A percentile compares a stretch with the other conserved stretches of the same genome.
Evolutionary conservation across 2,329 filamentous ascomycete genomes (phyloP).

Genomic region (Aspergillus aculeatus): DNA sequence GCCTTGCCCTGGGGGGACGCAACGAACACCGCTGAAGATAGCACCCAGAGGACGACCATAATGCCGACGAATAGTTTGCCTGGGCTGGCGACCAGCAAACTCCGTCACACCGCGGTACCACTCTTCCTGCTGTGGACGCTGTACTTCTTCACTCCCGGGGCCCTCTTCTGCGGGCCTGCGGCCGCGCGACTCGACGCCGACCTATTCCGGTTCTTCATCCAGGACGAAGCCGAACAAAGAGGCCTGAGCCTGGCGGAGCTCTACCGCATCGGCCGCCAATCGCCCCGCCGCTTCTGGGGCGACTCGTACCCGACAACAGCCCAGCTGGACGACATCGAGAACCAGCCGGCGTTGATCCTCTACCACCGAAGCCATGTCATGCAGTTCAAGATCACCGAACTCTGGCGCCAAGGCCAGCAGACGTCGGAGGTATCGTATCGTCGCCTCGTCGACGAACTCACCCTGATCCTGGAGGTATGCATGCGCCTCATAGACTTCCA

Average conservation of each 20-base stretch:
- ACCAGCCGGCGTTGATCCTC: slow-evolving; percentile 22
- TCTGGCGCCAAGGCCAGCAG: slow-evolving; percentile 16
- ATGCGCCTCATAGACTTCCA: too few relatives aligned
- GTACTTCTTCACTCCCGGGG: slow-evolving; percentile 27
- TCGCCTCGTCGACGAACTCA: slow-evolving; percentile 22
- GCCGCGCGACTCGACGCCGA: slow-evolving; percentile 17
- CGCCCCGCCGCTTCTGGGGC: slow-evolving; percentile 28
- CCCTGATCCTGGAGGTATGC: slow-evolving; percentile 21
- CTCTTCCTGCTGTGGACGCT: slow-evolving; percentile 29
- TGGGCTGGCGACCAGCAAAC: slow-evolving; percentile 5
- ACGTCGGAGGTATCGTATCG: slow-evolving; percentile 12
- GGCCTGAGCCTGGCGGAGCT: slow-evolving; percentile 22
- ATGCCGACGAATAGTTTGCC: not conserved
- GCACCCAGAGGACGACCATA: not conserved
- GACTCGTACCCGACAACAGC: slow-evolving; percentile 24
- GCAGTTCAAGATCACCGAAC: slow-evolving; percentile 27
- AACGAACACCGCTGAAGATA: not conserved
- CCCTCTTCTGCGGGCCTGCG: slow-evolving; percentile 21
- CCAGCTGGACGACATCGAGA: slow-evolving; percentile 29
- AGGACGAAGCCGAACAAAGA: slow-evolving; percentile 10
- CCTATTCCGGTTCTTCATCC: slow-evolving; percentile 25
- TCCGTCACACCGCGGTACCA: slow-evolving; percentile 24
- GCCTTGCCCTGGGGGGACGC: not conserved
- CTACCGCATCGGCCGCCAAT: slow-evolving; percentile 28
- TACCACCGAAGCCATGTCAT: slow-evolving; percentile 28